Percentiles rank a stretch among this genome's conserved stretches.
These are phyloP conservation scores for Phialophora macrospora DNA, from an alignment of 2,329 filamentous ascomycete genomes.

Conservation along the genomic window DNA sequence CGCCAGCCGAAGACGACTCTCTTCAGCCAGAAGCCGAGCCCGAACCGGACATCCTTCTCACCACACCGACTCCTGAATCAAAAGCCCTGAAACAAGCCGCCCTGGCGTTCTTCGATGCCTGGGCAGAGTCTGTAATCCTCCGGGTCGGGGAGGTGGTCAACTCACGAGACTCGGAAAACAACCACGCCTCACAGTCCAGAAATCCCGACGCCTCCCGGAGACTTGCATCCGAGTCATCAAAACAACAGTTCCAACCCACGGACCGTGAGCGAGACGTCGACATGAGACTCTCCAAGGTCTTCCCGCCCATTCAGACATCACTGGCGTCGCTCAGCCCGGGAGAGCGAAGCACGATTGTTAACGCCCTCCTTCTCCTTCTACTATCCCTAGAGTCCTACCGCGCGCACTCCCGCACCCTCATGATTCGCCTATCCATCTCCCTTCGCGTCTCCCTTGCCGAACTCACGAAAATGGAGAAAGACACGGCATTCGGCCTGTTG, in stretches of 20 bases:
- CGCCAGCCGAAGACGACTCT: background rate
- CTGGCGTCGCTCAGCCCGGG: conserved; percentile 62
- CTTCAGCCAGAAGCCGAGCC: background rate
- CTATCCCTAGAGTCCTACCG: conserved; percentile 74
- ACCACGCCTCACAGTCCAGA: conserved; percentile 42
- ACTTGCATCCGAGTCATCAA: conserved; percentile 2
- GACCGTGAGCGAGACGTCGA: conserved; percentile 15
- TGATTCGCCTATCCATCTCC: conserved; percentile 69
- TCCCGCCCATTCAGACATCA: conserved; percentile 63
- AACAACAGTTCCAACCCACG: conserved; percentile 12
- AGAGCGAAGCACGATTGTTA: conserved; percentile 68
- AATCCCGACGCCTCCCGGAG: conserved; percentile 41
- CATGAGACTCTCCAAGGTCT: conserved; percentile 45
- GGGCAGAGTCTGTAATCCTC: conserved; percentile 72
- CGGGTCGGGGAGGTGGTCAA: conserved; percentile 74
- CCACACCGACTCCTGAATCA: conserved; percentile 20
- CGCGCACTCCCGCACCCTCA: conserved; percentile 69
- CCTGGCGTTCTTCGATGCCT: conserved; percentile 75
- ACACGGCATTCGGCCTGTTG: conserved; percentile 71
- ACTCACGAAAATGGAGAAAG: conserved; percentile 69
- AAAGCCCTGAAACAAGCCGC: conserved; percentile 54
- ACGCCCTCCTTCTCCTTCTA: conserved; percentile 69
- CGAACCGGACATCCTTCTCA: conserved; percentile 17
- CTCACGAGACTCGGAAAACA: conserved; percentile 29
- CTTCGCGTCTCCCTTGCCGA: conserved; percentile 65